Evolutionary conservation across 2,329 filamentous ascomycete genomes (phyloP).

Genomic region (Fusarium falciforme): DNA sequence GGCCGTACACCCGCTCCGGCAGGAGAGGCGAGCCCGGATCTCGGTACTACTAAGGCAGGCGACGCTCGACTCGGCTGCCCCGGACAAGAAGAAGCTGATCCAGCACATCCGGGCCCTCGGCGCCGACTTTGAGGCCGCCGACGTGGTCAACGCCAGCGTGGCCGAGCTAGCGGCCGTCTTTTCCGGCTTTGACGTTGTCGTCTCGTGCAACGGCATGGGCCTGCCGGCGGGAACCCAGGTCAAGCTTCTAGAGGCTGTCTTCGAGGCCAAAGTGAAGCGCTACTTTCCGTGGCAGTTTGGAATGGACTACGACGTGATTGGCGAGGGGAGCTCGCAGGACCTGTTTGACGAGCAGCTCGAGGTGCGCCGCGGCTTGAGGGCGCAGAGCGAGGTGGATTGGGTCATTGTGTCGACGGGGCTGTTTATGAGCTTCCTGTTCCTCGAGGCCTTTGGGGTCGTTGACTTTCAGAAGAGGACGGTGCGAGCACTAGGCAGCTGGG

Average conservation of each 20-base stretch:
- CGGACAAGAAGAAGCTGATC: constrained; percentile 50
- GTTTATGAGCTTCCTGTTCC: constrained; percentile 78
- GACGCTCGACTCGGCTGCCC: constrained; percentile 54
- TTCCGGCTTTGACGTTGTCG: constrained; percentile 61
- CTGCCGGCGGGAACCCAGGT: constrained; percentile 65
- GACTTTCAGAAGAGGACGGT: constrained; percentile 57
- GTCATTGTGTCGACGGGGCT: constrained; percentile 75
- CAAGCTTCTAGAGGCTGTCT: constrained; percentile 67
- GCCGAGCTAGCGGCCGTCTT: constrained; percentile 57
- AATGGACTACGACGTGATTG: constrained; percentile 76
- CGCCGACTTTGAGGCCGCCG: constrained; percentile 56
- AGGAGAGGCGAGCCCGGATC: constrained; percentile 49
- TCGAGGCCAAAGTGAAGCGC: constrained; percentile 60
- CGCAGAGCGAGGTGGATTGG: constrained; percentile 65
- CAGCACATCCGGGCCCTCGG: constrained; percentile 51
- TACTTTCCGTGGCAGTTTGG: constrained; percentile 82
- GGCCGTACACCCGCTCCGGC: constrained; percentile 55
- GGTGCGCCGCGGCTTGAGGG: constrained; percentile 64
- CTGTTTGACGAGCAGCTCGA: constrained; percentile 76
- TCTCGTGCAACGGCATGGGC: constrained; percentile 72
- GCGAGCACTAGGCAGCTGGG: constrained; percentile 70
- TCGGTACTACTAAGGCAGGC: constrained; percentile 65
- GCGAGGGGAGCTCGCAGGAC: constrained; percentile 67
- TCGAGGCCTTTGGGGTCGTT: constrained; percentile 71
- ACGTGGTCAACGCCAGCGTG: constrained; percentile 54